Base-by-base conservation (phyloP, 805 yeast genomes). In the Wickerhamomyces sydowiorum region DNA sequence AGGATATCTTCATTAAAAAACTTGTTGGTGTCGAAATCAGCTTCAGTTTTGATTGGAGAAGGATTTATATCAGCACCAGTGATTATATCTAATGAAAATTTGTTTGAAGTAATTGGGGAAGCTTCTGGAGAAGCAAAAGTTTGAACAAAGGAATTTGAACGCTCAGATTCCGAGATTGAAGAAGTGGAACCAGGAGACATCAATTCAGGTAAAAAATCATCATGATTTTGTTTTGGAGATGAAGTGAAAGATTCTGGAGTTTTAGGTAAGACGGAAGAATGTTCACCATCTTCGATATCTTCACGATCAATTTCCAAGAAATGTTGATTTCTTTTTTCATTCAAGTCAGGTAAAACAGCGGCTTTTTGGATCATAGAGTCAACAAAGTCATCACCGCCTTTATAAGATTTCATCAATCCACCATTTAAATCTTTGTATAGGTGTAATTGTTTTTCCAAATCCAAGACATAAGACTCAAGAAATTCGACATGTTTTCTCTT, bases 401-500 rank as follows among this genome's bases (percentile, higher is more conserved):
- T 17, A 37, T 57, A 54, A 12, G 9, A 31, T 7, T 38, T 27
- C 27, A 50, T 40, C 33, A 57, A 36, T 10, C 40, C 32, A 9
- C 37, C 36, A 32, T 49, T 54, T 36, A 57, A 40, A 31, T 37
- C 41, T 15, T 43, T 50, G 18, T 43, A 43, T 20, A 53, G 23
- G 7, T 40, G 31, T 39, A 53, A 35, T 34, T 57, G 58, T 42
- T 50, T 51, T 43, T 57, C 61, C 32, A 57, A 15, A 30, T 53
- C 58, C 4, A 49, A 33, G 3, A 57, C 58, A 31, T 56, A 56
- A 2, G 53, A 42, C 40, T 91, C 97, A 51, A 93, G 72, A 48
- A 77, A 80, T 64, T 89, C 96, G 43, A 93, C 83, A 60, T 91
- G 96, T 59, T 81, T 78, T 60, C 98, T 78, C 76, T 91, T 91